Percentiles rank a stretch among this genome's conserved stretches.
phyloP scores from a whole-genome alignment of 768 basidiomycete species.

The Lepiota venenata region DNA sequence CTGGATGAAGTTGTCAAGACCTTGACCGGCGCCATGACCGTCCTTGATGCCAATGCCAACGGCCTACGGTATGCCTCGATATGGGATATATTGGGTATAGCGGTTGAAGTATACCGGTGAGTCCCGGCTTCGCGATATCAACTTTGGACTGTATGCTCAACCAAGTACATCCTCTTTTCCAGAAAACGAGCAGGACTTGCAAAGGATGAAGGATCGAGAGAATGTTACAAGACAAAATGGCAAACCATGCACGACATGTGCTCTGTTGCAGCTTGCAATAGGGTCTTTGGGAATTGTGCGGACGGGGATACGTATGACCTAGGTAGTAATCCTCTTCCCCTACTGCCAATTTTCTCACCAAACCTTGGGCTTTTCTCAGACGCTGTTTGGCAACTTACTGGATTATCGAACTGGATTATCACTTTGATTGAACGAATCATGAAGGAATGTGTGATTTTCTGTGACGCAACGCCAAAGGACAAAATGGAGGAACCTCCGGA shows the following conservation, averaged over 20 bases:
- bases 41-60: conserved; percentile 42
- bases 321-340: conserved; percentile 31
- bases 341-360: neutral
- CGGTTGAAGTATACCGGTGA: conserved; percentile 50
- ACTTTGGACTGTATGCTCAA: conserved; percentile 2
- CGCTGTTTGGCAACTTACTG: conserved; percentile 70
- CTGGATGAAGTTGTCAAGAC: conserved; percentile 41
- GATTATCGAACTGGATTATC: conserved; percentile 59
- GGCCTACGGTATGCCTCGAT: conserved; percentile 23
- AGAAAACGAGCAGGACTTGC: conserved; percentile 19
- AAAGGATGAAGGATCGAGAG: conserved; percentile 33
- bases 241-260: conserved; percentile 64
- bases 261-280: conserved; percentile 55
- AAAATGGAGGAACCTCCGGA: conserved; percentile 12
- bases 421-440: conserved; percentile 59
- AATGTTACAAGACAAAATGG: conserved; percentile 46
- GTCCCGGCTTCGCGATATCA: conserved; percentile 9
- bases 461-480: conserved; percentile 16
- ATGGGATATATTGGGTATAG: conserved; percentile 38
- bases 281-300: conserved; percentile 65
- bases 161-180: neutral
- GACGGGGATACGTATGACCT: conserved; percentile 62
- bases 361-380: conserved; percentile 33
- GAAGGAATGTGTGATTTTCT: conserved; percentile 46
- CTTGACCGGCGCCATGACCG: conserved; percentile 41